A percentile compares a stretch with the other conserved stretches of the same genome.
Conservation (phyloP, 805 yeast genomes). For the Wickerhamomyces subpelliculosus region DNA sequence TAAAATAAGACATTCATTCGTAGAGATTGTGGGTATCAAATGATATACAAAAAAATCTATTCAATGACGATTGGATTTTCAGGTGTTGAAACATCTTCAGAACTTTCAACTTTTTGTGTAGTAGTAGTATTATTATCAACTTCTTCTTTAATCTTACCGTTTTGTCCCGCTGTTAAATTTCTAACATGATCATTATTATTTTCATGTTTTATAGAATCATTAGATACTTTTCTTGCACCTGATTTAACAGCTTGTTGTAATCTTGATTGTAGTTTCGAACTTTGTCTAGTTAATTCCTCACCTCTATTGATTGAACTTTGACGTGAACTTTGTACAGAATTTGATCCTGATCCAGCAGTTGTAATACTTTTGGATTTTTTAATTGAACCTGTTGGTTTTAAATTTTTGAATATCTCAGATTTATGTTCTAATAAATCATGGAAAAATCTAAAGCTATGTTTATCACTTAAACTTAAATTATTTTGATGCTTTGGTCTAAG, state of each 20-base stretch:
- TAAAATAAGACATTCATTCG: neutral
- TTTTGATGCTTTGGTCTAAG: conserved; percentile 44
- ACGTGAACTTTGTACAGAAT: no score
- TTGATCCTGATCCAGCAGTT: no score
- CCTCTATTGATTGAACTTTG: neutral
- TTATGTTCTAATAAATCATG: conserved; percentile 56
- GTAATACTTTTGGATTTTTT: neutral
- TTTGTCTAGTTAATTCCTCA: conserved; percentile 10
- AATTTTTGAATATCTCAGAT: conserved; percentile 57
- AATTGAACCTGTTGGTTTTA: conserved; percentile 30
- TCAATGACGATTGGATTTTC: neutral
- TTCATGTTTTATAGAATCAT: neutral
- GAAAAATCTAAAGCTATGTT: conserved; percentile 51
- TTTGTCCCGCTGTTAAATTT: neutral
- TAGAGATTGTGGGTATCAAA: no score
- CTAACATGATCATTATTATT: neutral
- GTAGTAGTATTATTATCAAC: neutral
- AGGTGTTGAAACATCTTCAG: neutral
- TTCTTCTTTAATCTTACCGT: conserved; percentile 1
- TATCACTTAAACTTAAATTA: conserved; percentile 45
- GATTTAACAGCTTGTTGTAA: conserved; percentile 20
- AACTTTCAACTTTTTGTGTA: neutral
- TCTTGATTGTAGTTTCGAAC: conserved; percentile 17
- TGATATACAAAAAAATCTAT: neutral
- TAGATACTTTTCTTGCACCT: conserved; percentile 8